Evolutionary conservation across 1,284 basidiomycete species (phyloP).

Genomic region (Heimioporus retisporus): DNA sequence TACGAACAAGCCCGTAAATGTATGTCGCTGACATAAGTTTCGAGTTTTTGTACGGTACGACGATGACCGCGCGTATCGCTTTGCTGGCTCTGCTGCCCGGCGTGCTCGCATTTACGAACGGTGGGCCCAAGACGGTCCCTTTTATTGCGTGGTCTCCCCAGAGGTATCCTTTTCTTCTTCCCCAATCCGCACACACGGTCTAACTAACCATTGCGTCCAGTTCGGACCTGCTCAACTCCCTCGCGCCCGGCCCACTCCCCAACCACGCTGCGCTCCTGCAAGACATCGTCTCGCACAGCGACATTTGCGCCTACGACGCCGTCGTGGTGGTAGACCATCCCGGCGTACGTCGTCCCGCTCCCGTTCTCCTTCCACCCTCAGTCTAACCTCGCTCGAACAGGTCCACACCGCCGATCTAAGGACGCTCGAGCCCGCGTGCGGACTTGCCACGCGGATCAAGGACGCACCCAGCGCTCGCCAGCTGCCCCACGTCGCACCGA

Average conservation of each 20-base stretch:
- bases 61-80: constrained; percentile 35
- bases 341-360: constrained; percentile 60
- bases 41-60: background rate
- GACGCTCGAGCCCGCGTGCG: constrained; percentile 60
- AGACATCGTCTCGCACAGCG: constrained; percentile 55
- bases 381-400: constrained; percentile 46
- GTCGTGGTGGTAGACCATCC: constrained; percentile 75
- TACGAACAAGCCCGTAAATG: background rate
- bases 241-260: constrained; percentile 46
- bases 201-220: constrained; percentile 41
- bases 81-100: constrained; percentile 52
- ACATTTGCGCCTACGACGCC: constrained; percentile 71
- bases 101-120: constrained; percentile 62
- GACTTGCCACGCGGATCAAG: constrained; percentile 57
- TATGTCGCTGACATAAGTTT: background rate
- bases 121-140: constrained; percentile 53
- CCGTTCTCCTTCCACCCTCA: background rate
- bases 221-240: constrained; percentile 55
- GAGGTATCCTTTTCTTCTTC: constrained; percentile 48
- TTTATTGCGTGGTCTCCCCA: constrained; percentile 78
- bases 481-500: constrained; percentile 64
- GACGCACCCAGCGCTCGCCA: constrained; percentile 65
- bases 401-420: constrained; percentile 79
- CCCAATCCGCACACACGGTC: background rate
- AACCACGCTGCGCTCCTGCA: constrained; percentile 50